Percentiles rank a stretch among this genome's conserved stretches.
These are phyloP conservation scores for Cytospora mali DNA, from an alignment of 2,329 filamentous ascomycete species.

Conservation along the genomic window DNA sequence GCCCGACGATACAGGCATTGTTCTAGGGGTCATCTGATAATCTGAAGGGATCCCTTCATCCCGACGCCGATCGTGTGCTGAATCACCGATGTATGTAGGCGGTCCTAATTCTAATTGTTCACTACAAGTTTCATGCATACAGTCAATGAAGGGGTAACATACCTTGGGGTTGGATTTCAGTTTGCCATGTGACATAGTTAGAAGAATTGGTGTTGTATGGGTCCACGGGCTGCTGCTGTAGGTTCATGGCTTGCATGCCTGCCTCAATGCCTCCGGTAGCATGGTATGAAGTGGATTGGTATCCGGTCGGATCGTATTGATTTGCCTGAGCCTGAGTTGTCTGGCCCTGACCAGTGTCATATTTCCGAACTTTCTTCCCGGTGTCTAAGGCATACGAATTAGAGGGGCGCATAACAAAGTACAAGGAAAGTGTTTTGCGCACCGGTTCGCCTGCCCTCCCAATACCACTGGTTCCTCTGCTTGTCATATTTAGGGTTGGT, in stretches of 20 bases:
- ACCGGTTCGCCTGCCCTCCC: conserved; percentile 18
- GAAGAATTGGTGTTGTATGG: neutral
- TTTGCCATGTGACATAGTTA: conserved; percentile 10
- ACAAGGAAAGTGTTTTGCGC: neutral
- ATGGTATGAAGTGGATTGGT: conserved; percentile 1
- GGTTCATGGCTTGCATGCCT: conserved; percentile 14
- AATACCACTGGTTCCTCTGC: conserved; percentile 19
- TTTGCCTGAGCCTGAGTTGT: neutral
- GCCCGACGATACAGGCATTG: neutral
- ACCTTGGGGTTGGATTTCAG: conserved; percentile 5
- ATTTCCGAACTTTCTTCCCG: conserved; percentile 13
- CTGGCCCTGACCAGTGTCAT: conserved; percentile 2
- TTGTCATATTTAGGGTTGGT: conserved; percentile 15
- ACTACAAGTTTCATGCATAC: neutral
- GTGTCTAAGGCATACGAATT: neutral
- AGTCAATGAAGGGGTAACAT: neutral
- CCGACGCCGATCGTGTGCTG: neutral
- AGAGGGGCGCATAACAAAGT: neutral
- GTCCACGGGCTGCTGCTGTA: conserved; percentile 13
- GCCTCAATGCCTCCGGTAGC: conserved; percentile 7
- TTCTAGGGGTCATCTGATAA: neutral
- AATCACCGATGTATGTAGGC: neutral
- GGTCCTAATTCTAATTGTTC: neutral
- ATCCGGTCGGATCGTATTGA: neutral
- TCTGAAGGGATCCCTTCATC: neutral